Evolutionary conservation across 1,284 basidiomycete species (phyloP).

Genomic region (Singerocomus inundabilis): DNA sequence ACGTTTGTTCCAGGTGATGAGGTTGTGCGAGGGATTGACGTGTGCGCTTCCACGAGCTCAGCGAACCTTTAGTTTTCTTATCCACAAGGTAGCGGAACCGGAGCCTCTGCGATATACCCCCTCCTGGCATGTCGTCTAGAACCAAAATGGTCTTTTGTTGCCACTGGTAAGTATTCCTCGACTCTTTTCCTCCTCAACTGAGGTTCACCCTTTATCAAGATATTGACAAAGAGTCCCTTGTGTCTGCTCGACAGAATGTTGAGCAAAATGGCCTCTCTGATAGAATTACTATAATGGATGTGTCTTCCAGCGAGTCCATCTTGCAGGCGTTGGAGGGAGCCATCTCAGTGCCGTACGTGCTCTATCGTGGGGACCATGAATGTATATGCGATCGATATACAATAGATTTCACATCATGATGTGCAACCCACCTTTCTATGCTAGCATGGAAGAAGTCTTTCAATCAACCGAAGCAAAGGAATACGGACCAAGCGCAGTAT

Average conservation of each 20-base stretch:
- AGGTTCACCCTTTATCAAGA: conserved; percentile 44
- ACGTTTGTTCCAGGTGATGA: conserved; percentile 16
- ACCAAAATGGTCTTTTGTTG: conserved; percentile 58
- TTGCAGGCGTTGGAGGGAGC: conserved; percentile 45
- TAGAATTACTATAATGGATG: conserved; percentile 49
- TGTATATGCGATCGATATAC: not conserved
- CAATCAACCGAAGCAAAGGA: conserved; percentile 63
- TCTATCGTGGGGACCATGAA: not conserved
- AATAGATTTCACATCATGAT: conserved; percentile 70
- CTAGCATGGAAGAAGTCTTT: conserved; percentile 64
- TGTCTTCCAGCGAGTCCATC: conserved; percentile 43
- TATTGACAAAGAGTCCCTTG: conserved; percentile 60
- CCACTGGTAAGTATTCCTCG: conserved; percentile 55
- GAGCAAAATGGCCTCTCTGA: conserved; percentile 49
- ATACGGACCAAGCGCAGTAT: conserved; percentile 61
- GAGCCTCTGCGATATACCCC: conserved; percentile 88
- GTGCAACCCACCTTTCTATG: conserved; percentile 97
- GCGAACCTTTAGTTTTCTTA: not conserved
- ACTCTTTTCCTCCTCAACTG: not conserved
- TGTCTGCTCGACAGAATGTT: conserved; percentile 56
- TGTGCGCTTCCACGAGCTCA: conserved; percentile 38
- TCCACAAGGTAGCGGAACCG: conserved; percentile 69
- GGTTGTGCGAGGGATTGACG: conserved; percentile 47
- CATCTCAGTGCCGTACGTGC: conserved; percentile 18
- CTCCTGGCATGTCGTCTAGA: conserved; percentile 66